These are phyloP conservation scores for Trifolium repens DNA, from an alignment of 306 rosid genomes.

Conservation along the genomic window DNA sequence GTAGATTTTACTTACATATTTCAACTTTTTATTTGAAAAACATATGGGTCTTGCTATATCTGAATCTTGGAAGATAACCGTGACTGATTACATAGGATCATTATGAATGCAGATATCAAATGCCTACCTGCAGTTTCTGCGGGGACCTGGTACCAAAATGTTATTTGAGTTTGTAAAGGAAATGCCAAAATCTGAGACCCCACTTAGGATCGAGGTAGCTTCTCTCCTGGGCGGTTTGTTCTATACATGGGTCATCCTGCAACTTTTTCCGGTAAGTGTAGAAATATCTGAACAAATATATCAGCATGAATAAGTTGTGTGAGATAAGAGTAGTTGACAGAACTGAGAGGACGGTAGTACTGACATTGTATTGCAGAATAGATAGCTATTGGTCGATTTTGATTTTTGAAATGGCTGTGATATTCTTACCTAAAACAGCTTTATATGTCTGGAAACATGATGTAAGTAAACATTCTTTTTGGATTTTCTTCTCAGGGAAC, in stretches of 20 bases:
- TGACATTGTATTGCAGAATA: neutral
- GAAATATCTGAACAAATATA: conserved; percentile 24
- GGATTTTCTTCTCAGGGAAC: conserved; percentile 13
- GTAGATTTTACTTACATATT: conserved; percentile 33
- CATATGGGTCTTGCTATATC: conserved; percentile 8
- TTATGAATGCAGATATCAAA: conserved; percentile 65
- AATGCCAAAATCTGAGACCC: conserved; percentile 76
- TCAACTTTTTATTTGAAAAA: conserved; percentile 3
- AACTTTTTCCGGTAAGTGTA: conserved; percentile 80
- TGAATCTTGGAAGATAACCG: conserved; percentile 36
- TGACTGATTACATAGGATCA: conserved; percentile 35
- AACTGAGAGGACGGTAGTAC: neutral
- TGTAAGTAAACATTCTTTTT: conserved; percentile 24
- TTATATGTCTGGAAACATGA: neutral
- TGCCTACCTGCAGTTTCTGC: conserved; percentile 72
- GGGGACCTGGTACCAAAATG: conserved; percentile 68
- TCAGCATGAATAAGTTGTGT: neutral
- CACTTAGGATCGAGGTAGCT: conserved; percentile 57
- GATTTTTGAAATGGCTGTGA: conserved; percentile 16
- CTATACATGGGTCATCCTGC: conserved; percentile 85
- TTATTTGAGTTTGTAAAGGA: conserved; percentile 77
- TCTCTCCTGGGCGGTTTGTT: conserved; percentile 74
- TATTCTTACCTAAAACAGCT: conserved; percentile 21
- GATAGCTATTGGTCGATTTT: conserved; percentile 32
- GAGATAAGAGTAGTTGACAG: conserved; percentile 8